Evolutionary conservation across 2,329 filamentous ascomycete species (phyloP).

Genomic region (Lachnellula arida): DNA sequence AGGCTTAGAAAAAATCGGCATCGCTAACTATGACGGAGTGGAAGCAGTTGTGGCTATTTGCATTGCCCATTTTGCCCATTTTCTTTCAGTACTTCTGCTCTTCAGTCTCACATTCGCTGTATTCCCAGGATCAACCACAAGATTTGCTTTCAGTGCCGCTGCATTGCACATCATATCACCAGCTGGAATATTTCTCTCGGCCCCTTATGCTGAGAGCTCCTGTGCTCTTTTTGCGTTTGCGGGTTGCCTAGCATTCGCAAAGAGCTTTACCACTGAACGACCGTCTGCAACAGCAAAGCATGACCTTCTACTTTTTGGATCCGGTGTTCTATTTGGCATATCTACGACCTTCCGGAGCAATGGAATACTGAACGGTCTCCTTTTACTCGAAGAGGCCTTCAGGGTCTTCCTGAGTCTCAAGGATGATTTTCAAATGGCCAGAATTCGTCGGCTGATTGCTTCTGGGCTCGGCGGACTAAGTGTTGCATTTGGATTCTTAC

Average conservation of each 20-base stretch:
- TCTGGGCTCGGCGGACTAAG: conserved; percentile 62
- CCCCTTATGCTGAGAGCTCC: conserved; percentile 76
- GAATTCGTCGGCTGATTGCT: conserved; percentile 49
- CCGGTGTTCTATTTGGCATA: conserved; percentile 66
- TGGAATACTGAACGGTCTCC: conserved; percentile 73
- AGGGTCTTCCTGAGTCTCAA: conserved; percentile 46
- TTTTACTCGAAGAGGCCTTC: conserved; percentile 55
- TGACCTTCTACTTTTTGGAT: conserved; percentile 50
- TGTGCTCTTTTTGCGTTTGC: conserved; percentile 74
- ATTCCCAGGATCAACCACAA: conserved; percentile 38
- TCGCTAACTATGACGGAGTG: conserved; percentile 31
- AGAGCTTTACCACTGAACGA: conserved; percentile 37
- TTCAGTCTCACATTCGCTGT: conserved; percentile 60
- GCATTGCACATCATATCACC: conserved; percentile 79
- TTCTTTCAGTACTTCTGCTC: conserved; percentile 68
- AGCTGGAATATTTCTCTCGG: conserved; percentile 82
- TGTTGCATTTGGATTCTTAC: conserved; percentile 61
- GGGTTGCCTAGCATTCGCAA: conserved; percentile 66
- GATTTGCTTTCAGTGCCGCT: conserved; percentile 63
- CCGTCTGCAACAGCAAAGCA: conserved; percentile 24
- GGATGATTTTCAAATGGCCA: conserved; percentile 38
- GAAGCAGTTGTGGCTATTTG: conserved; percentile 55
- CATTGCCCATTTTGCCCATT: conserved; percentile 70
- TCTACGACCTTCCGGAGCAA: conserved; percentile 78
- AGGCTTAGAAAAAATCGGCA: conserved; percentile 28